A percentile compares a stretch with the other conserved stretches of the same genome.
These are phyloP conservation scores for Dillenia turbinata DNA, from an alignment of 164 flowering plant species.

Conservation along the genomic window DNA sequence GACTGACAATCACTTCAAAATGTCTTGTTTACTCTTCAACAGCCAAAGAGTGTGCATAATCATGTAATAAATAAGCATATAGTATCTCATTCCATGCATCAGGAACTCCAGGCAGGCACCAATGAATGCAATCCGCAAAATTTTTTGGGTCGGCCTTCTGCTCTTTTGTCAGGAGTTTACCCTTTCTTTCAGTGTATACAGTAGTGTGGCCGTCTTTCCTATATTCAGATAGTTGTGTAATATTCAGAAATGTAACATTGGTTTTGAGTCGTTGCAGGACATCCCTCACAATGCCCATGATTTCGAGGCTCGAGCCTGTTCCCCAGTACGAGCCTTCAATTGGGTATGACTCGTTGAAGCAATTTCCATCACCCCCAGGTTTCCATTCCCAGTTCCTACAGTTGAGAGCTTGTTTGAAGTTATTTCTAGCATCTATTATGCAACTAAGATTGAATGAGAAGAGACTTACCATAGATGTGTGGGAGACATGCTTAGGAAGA, in stretches of 20 bases:
- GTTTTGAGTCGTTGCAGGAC: conserved; percentile 29
- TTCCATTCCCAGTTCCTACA: conserved; percentile 95
- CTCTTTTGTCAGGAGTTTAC: conserved; percentile 78
- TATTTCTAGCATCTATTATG: not conserved
- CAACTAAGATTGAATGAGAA: not conserved
- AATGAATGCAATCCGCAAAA: conserved; percentile 88
- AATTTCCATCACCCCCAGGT: conserved; percentile 63
- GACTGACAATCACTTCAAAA: too few relatives aligned
- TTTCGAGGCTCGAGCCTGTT: conserved; percentile 65
- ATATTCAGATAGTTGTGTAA: conserved; percentile 80
- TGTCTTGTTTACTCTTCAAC: too few relatives aligned
- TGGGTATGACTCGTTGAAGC: conserved; percentile 73
- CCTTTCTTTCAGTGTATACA: conserved; percentile 69
- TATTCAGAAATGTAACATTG: conserved; percentile 62
- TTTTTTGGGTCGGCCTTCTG: conserved; percentile 66
- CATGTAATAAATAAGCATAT: conserved; percentile 60
- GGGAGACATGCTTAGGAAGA: conserved; percentile 84
- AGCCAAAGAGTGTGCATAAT: not conserved
- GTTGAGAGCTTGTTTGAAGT: not conserved
- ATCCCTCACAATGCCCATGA: conserved; percentile 53
- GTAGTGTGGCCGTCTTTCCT: conserved; percentile 87
- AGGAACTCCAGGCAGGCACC: conserved; percentile 97
- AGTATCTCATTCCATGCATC: conserved; percentile 95
- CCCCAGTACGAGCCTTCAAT: conserved; percentile 74
- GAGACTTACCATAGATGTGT: conserved; percentile 80